Evolutionary conservation across 441 rosid species (phyloP).

Genomic region (Arabidopsis hybrid): DNA sequence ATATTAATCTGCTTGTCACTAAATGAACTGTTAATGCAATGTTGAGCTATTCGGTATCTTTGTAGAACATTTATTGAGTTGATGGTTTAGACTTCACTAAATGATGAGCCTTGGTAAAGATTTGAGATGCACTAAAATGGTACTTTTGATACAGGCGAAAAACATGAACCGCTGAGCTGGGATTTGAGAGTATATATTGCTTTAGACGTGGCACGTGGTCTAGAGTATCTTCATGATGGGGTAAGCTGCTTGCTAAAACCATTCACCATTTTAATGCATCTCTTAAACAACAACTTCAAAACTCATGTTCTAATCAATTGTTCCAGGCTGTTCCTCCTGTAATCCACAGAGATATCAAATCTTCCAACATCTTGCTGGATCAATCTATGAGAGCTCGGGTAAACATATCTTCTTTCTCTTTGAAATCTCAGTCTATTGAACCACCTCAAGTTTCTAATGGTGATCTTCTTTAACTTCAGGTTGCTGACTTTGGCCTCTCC

Average conservation of each 20-base stretch:
- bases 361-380: slow-evolving; percentile 93
- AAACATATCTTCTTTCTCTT: slow-evolving; percentile 10
- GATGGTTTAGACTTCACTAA: too few relatives aligned
- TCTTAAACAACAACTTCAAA: not conserved
- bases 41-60: not conserved
- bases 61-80: too few relatives aligned
- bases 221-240: slow-evolving; percentile 99
- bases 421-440: not conserved
- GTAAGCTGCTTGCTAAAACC: slow-evolving; percentile 49
- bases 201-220: slow-evolving; percentile 91
- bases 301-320: not conserved
- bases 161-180: slow-evolving; percentile 73
- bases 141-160: slow-evolving; percentile 54
- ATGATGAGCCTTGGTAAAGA: too few relatives aligned
- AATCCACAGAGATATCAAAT: slow-evolving; percentile 92
- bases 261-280: slow-evolving; percentile 18
- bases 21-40: not conserved
- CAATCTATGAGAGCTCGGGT: slow-evolving; percentile 98
- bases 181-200: slow-evolving; percentile 85
- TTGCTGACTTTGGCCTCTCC: slow-evolving; percentile 98
- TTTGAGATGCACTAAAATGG: too few relatives aligned
- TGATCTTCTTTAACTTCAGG: slow-evolving; percentile 51
- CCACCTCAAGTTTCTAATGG: slow-evolving; percentile 2
- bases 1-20: not conserved
- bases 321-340: slow-evolving; percentile 97